A percentile compares a stretch with the other conserved stretches of the same genome.
Conservation (phyloP, 192 early-diverging fungal species). For the Coemansia sp. region DNA sequence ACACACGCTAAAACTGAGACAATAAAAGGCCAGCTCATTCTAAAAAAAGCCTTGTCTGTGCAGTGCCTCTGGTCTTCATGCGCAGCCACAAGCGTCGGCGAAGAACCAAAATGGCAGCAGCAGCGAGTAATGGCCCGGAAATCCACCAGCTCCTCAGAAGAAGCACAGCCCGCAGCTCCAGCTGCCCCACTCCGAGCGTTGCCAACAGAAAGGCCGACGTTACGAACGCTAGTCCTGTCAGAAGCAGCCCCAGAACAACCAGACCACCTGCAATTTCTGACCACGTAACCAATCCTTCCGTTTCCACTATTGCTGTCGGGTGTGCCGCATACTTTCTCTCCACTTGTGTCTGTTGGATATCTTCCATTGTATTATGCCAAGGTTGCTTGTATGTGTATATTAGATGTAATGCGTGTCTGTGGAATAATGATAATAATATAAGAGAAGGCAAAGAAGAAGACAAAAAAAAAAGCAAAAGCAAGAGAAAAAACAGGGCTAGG, state of each 20-base stretch:
- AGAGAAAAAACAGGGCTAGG: background rate
- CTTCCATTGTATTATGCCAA: background rate
- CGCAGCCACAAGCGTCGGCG: constrained; percentile 23
- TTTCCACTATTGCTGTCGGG: background rate
- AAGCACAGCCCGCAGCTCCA: constrained; percentile 43
- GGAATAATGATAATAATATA: too few species aligned
- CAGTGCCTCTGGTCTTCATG: constrained; percentile 3
- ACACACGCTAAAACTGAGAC: background rate
- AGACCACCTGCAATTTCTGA: constrained; percentile 36
- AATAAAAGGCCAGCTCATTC: background rate
- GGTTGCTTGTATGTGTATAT: background rate
- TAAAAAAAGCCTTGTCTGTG: background rate
- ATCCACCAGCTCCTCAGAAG: constrained; percentile 37
- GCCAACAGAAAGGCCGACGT: constrained; percentile 41
- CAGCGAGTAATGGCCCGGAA: constrained; percentile 26
- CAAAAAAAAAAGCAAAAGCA: background rate
- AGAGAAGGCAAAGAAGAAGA: background rate
- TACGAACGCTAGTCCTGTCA: constrained; percentile 28
- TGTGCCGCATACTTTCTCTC: constrained; percentile 10
- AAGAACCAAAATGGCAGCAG: constrained; percentile 19
- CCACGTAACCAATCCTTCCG: constrained; percentile 25
- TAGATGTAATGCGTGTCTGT: background rate
- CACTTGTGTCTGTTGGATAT: constrained; percentile 3
- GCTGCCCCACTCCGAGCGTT: constrained; percentile 43
- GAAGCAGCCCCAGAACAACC: constrained; percentile 30